phyloP scores from a whole-genome alignment of 169 alveolate species.

The Plasmodium adleri region DNA sequence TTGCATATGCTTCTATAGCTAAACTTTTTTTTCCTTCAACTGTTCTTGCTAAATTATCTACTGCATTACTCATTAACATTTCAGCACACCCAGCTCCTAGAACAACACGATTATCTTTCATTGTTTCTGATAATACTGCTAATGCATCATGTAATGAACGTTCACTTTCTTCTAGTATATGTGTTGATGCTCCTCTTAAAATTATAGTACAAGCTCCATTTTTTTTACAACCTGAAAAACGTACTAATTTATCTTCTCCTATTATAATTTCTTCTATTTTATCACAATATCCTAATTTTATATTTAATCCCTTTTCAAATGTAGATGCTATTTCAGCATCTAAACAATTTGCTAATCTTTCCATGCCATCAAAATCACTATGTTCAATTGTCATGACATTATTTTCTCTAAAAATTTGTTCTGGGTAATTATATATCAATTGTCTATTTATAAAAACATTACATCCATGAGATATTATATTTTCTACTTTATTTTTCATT shows the following conservation, averaged over 20 bases:
- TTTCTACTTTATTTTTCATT: slow-evolving; percentile 98
- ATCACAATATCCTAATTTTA: slow-evolving; percentile 96
- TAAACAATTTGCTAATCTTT: slow-evolving; percentile 98
- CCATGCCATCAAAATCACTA: slow-evolving; percentile 99
- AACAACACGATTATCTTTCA: slow-evolving; percentile 93
- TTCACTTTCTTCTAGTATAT: slow-evolving; percentile 99
- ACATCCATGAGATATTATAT: slow-evolving; percentile 96
- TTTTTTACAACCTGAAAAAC: slow-evolving; percentile 96
- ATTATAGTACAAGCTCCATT: slow-evolving; percentile 98
- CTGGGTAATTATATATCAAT: slow-evolving; percentile 99
- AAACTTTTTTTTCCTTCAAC: slow-evolving; percentile 97
- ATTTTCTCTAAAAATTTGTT: slow-evolving; percentile 95
- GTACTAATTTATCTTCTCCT: slow-evolving; percentile 98
- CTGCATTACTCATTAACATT: slow-evolving; percentile 98
- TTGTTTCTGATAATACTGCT: slow-evolving; percentile 97
- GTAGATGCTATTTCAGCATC: slow-evolving; percentile 99
- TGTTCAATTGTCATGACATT: slow-evolving; percentile 99
- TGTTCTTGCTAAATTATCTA: slow-evolving; percentile 94
- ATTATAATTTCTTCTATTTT: slow-evolving; percentile 97
- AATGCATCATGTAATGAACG: slow-evolving; percentile 99
- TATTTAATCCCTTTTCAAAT: slow-evolving; percentile 96
- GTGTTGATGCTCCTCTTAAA: slow-evolving; percentile 99
- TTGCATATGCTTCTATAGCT: slow-evolving; percentile 98
- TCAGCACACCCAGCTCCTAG: slow-evolving; percentile 99
- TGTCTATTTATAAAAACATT: slow-evolving; percentile 99